Conservation (phyloP, 78 protist species). For the Ministeria vibrans region DNA sequence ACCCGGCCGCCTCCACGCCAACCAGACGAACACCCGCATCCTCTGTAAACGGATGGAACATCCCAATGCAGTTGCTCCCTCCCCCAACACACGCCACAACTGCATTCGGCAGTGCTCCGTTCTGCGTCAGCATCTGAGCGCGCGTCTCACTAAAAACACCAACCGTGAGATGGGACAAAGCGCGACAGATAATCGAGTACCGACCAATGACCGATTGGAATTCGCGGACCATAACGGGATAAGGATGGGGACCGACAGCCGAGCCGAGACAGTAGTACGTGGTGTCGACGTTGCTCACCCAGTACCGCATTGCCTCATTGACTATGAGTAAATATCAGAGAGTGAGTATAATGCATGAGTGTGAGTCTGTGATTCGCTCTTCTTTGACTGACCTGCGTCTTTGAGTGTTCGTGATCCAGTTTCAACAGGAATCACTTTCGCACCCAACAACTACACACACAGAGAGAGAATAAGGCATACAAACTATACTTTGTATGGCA, state of each 20-base stretch:
- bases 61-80: conserved; percentile 80
- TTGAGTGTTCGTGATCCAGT: conserved; percentile 58
- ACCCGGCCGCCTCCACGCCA: conserved; percentile 78
- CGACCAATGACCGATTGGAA: conserved; percentile 76
- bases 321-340: no score
- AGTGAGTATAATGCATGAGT: no score
- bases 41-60: conserved; percentile 53
- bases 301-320: conserved; percentile 80
- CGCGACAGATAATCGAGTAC: conserved; percentile 30
- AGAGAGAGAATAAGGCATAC: background rate
- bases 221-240: conserved; percentile 83
- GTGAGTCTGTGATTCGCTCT: no score
- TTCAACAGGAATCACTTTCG: conserved; percentile 20
- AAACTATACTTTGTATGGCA: background rate
- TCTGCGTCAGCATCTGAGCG: conserved; percentile 31
- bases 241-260: conserved; percentile 89
- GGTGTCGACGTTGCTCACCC: conserved; percentile 53
- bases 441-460: background rate
- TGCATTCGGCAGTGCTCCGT: conserved; percentile 68
- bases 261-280: conserved; percentile 76
- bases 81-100: conserved; percentile 92
- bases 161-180: background rate
- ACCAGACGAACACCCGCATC: conserved; percentile 44
- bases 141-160: background rate
- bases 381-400: no score